These are phyloP conservation scores for Phanerodontia chrysosporium DNA, from an alignment of 768 basidiomycete genomes.

Conservation along the genomic window DNA sequence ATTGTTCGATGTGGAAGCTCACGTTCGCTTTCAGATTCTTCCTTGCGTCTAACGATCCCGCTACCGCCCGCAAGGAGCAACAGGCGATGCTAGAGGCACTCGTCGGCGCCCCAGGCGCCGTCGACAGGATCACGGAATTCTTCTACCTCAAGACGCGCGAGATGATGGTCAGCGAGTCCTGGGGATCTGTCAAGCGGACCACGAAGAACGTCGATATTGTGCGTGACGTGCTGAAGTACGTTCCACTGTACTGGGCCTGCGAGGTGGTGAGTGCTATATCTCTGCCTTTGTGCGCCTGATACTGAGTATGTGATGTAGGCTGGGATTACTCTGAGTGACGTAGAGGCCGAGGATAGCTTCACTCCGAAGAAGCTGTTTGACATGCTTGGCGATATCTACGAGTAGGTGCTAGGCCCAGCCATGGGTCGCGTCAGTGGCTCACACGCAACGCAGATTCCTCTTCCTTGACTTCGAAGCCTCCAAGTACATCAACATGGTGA, in stretches of 20 bases:
- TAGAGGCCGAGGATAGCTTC: conserved; percentile 51
- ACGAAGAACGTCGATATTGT: conserved; percentile 60
- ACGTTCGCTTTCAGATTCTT: conserved; percentile 52
- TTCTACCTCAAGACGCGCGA: conserved; percentile 65
- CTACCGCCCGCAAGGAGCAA: conserved; percentile 39
- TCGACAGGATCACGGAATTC: conserved; percentile 48
- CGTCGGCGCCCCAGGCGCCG: conserved; percentile 38
- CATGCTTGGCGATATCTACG: conserved; percentile 67
- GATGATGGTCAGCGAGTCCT: conserved; percentile 52
- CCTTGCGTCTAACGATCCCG: conserved; percentile 42
- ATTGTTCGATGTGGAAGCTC: neutral
- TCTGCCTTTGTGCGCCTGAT: neutral
- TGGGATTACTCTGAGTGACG: conserved; percentile 64
- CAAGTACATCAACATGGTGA: conserved; percentile 51
- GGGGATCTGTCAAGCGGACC: conserved; percentile 50
- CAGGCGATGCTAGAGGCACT: conserved; percentile 45
- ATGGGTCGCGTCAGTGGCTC: neutral
- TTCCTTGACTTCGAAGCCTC: conserved; percentile 69
- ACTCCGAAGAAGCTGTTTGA: conserved; percentile 58
- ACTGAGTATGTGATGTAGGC: conserved; percentile 47
- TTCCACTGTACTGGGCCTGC: conserved; percentile 67
- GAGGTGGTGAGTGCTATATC: conserved; percentile 71
- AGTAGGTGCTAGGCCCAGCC: conserved; percentile 40
- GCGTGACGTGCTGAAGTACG: conserved; percentile 57
- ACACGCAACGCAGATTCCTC: conserved; percentile 47